These are phyloP conservation scores for Paxillus ammoniavirescens DNA, from an alignment of 768 basidiomycete species.

Conservation along the genomic window DNA sequence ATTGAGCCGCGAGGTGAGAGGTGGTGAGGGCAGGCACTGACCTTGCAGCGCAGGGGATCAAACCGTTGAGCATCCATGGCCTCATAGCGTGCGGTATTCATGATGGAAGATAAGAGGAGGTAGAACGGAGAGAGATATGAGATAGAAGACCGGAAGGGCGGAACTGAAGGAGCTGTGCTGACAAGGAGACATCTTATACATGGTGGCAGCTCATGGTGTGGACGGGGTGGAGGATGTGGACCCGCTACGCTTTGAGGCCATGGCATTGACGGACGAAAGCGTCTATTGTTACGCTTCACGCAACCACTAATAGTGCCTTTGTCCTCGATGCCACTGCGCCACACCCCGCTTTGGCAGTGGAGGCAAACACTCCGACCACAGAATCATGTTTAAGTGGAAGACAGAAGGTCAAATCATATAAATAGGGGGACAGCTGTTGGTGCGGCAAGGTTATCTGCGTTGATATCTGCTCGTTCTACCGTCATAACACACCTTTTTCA, in stretches of 20 bases:
- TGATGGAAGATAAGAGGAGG: constrained; percentile 29
- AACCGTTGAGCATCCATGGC: constrained; percentile 34
- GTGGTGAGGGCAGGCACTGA: constrained; percentile 18
- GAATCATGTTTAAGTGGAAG: constrained; percentile 4
- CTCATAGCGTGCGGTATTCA: constrained; percentile 24
- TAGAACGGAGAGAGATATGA: constrained; percentile 22
- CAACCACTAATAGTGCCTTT: constrained; percentile 16
- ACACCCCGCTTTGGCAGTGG: constrained; percentile 21
- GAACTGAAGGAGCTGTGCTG: constrained; percentile 25
- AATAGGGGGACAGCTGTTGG: constrained; percentile 8
- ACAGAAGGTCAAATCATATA: constrained; percentile 9
- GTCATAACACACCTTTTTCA: constrained; percentile 26
- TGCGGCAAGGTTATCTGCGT: constrained; percentile 11
- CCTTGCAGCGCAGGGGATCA: constrained; percentile 30
- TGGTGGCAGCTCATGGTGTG: constrained; percentile 24
- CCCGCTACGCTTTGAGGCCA: constrained; percentile 19
- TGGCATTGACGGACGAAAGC: constrained; percentile 17
- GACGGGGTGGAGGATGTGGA: constrained; percentile 15
- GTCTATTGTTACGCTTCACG: constrained; percentile 13
- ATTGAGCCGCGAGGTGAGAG: constrained; percentile 21
- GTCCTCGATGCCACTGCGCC: constrained; percentile 11
- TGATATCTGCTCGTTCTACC: constrained; percentile 9
- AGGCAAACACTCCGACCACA: not conserved
- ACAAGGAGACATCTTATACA: constrained; percentile 22
- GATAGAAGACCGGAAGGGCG: constrained; percentile 29